Percentiles rank a stretch among this genome's conserved stretches.
Evolutionary conservation across 2,329 filamentous ascomycete species (phyloP).

Genomic region (Beauveria asiatica): DNA sequence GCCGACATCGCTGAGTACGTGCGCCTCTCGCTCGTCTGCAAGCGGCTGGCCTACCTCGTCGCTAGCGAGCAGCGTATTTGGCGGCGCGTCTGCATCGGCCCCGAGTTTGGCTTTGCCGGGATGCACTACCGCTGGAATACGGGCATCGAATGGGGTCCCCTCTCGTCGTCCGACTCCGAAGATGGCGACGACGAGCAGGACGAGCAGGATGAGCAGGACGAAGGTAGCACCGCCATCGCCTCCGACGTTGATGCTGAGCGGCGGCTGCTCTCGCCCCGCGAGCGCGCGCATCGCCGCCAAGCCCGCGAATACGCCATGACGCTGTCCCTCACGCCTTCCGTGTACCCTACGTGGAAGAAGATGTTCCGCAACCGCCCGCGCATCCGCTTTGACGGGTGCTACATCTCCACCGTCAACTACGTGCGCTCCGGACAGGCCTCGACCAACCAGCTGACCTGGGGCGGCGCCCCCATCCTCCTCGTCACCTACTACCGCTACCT

Average conservation of each 20-base stretch:
- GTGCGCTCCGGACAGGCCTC: conserved; percentile 70
- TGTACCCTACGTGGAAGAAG: conserved; percentile 48
- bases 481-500: conserved; percentile 98
- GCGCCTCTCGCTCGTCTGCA: conserved; percentile 74
- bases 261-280: conserved; percentile 18
- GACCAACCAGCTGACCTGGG: conserved; percentile 65
- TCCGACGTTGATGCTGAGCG: conserved; percentile 13
- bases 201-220: conserved; percentile 14
- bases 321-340: conserved; percentile 30
- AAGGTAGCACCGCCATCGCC: conserved; percentile 22
- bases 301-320: conserved; percentile 30
- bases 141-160: conserved; percentile 47
- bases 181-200: conserved; percentile 16
- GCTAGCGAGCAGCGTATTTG: conserved; percentile 79
- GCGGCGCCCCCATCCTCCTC: conserved; percentile 70
- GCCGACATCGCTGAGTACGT: conserved; percentile 69
- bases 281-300: conserved; percentile 26
- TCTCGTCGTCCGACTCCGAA: conserved; percentile 17
- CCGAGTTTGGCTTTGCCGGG: conserved; percentile 66
- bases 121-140: conserved; percentile 78
- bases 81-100: conserved; percentile 63
- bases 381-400: conserved; percentile 88
- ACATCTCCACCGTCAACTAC: conserved; percentile 96
- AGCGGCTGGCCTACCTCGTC: conserved; percentile 76
- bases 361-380: conserved; percentile 80